Evolutionary conservation across 495 filamentous ascomycete species (phyloP).

Genomic region (Pseudevernia furfuracea): DNA sequence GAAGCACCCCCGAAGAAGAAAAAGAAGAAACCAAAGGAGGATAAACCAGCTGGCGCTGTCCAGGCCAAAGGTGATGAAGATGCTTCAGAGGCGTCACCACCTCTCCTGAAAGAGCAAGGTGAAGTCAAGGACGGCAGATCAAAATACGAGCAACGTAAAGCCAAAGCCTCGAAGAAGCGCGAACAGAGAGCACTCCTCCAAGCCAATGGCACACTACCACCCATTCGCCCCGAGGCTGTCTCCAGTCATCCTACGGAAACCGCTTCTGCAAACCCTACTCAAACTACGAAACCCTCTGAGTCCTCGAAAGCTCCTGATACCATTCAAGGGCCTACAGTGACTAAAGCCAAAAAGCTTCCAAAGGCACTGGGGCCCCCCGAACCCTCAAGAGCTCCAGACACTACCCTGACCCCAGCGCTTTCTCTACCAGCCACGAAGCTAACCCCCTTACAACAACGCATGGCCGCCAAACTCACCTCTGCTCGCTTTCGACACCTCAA

Average conservation of each 20-base stretch:
- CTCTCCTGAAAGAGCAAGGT: background rate
- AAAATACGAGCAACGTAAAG: conserved; percentile 18
- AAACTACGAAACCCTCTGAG: background rate
- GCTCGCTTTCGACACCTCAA: conserved; percentile 97
- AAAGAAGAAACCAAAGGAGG: conserved; percentile 27
- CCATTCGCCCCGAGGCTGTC: conserved; percentile 6
- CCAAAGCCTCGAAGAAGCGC: conserved; percentile 17
- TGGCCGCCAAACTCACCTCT: conserved; percentile 86
- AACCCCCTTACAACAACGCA: conserved; percentile 84
- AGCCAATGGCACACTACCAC: conserved; percentile 16
- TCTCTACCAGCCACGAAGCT: conserved; percentile 42
- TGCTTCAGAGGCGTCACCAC: background rate
- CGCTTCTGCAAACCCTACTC: background rate
- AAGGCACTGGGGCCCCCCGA: background rate
- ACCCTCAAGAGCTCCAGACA: conserved; percentile 1
- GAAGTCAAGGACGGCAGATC: conserved; percentile 10
- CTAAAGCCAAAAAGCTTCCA: background rate
- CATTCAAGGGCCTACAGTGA: background rate
- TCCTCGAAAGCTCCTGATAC: background rate
- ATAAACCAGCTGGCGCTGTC: conserved; percentile 30
- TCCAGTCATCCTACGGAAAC: background rate
- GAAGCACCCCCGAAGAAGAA: conserved; percentile 26
- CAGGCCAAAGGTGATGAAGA: background rate
- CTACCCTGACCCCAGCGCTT: conserved; percentile 28
- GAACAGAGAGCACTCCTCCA: conserved; percentile 11